Evolutionary conservation across 352 stramenopile genomes (phyloP).

Genomic region (Globisporangium okanoganense): DNA sequence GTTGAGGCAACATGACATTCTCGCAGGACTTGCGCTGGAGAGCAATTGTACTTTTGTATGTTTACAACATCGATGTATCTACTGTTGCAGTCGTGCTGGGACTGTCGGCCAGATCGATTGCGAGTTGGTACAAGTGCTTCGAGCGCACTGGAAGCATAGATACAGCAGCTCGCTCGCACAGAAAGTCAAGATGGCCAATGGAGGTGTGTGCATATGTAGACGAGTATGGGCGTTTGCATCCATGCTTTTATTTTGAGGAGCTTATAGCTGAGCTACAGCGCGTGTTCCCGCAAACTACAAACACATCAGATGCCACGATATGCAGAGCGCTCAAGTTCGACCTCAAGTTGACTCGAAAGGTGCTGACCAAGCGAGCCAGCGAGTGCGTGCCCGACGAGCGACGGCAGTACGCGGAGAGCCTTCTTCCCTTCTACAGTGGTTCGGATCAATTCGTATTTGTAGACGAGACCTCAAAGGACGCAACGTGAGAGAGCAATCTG

Average conservation of each 20-base stretch:
- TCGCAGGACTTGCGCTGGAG: too few species aligned
- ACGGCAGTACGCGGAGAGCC: neutral
- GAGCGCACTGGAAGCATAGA: neutral
- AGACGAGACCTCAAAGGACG: neutral
- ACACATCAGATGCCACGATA: too few species aligned
- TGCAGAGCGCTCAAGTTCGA: too few species aligned
- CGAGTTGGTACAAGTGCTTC: neutral
- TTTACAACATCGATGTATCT: neutral
- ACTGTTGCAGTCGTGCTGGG: neutral
- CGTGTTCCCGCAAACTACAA: too few species aligned
- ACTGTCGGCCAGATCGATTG: neutral
- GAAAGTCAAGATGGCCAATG: neutral
- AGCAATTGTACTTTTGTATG: neutral
- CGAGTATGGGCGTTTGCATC: neutral
- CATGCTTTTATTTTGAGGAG: neutral
- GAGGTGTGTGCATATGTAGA: neutral
- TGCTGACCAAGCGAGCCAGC: neutral
- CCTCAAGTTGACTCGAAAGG: neutral
- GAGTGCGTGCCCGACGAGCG: neutral
- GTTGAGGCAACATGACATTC: too few species aligned
- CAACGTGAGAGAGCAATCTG: too few species aligned
- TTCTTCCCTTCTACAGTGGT: neutral
- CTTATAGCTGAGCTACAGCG: too few species aligned
- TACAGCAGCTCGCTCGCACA: neutral
- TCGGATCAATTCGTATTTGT: neutral